Conservation (phyloP, 352 stramenopile species). For the Globisporangium nunn region DNA sequence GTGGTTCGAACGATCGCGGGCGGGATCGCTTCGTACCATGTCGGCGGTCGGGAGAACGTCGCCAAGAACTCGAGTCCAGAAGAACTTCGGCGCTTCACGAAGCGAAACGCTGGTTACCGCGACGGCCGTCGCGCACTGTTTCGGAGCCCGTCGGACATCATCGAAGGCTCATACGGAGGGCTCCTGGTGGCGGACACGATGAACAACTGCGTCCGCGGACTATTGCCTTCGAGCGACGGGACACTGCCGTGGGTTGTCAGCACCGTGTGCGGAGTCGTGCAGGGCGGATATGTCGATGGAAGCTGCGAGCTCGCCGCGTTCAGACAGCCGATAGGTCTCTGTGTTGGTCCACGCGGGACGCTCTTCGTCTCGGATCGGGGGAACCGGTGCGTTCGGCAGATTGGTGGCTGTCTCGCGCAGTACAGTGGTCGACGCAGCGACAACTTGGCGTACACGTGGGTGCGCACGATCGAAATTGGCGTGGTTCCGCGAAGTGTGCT, state of each 20-base stretch:
- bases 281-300: constrained; percentile 24
- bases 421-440: constrained; percentile 5
- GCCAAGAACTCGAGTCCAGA: constrained; percentile 1
- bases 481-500: constrained; percentile 3
- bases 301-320: constrained; percentile 26
- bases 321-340: constrained; percentile 30
- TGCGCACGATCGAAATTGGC: constrained; percentile 35
- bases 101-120: constrained; percentile 20
- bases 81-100: constrained; percentile 6
- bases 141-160: constrained; percentile 26
- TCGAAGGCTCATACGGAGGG: constrained; percentile 20
- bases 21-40: constrained; percentile 9
- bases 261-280: constrained; percentile 22
- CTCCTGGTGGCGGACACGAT: constrained; percentile 47
- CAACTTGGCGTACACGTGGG: constrained; percentile 23
- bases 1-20: constrained; percentile 33
- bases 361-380: constrained; percentile 38
- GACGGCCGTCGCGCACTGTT: constrained; percentile 31
- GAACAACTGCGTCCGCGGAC: constrained; percentile 47
- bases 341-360: constrained; percentile 16
- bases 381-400: constrained; percentile 36
- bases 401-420: constrained; percentile 21
- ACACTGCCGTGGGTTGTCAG: constrained; percentile 17
- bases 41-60: constrained; percentile 1
- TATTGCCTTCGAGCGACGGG: constrained; percentile 12